Evolutionary conservation across 2,329 filamentous ascomycete genomes (phyloP).

Genomic region (Aureobasidium lini): DNA sequence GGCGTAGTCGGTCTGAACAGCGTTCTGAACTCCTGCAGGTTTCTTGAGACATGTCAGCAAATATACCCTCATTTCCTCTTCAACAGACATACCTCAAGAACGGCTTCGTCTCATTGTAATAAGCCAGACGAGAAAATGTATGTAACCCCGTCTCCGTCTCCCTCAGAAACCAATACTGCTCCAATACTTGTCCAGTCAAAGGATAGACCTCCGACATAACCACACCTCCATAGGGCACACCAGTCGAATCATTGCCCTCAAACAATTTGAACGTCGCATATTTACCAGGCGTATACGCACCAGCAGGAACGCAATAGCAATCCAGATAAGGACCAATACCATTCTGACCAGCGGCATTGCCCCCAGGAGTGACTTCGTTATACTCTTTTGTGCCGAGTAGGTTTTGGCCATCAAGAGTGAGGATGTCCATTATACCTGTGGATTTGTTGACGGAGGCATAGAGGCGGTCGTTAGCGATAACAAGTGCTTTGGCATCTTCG

Average conservation of each 20-base stretch:
- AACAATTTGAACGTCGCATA: slow-evolving; percentile 46
- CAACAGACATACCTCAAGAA: slow-evolving; percentile 42
- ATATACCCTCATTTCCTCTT: too few relatives aligned
- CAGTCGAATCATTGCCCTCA: slow-evolving; percentile 43
- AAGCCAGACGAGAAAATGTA: slow-evolving; percentile 52
- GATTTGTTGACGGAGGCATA: slow-evolving; percentile 38
- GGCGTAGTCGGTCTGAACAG: slow-evolving; percentile 52
- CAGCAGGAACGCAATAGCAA: slow-evolving; percentile 54
- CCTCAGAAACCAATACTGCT: slow-evolving; percentile 59
- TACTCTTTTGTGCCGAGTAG: slow-evolving; percentile 40
- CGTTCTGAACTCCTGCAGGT: slow-evolving; percentile 53
- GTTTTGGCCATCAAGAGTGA: slow-evolving; percentile 44
- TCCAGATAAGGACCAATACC: slow-evolving; percentile 54
- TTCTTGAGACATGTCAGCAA: background rate
- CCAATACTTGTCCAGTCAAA: slow-evolving; percentile 50
- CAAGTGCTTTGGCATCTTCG: slow-evolving; percentile 27
- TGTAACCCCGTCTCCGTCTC: slow-evolving; percentile 57
- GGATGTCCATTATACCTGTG: slow-evolving; percentile 34
- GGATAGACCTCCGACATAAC: slow-evolving; percentile 53
- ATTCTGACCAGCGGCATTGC: slow-evolving; percentile 29
- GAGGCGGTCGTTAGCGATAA: slow-evolving; percentile 39
- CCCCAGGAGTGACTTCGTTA: slow-evolving; percentile 16
- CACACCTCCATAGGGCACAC: slow-evolving; percentile 50
- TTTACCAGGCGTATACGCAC: slow-evolving; percentile 52
- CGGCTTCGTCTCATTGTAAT: slow-evolving; percentile 50